A percentile compares a stretch with the other conserved stretches of the same genome.
phyloP scores from a whole-genome alignment of 23 red algal genomes.

The Gracilaria gracilis region DNA sequence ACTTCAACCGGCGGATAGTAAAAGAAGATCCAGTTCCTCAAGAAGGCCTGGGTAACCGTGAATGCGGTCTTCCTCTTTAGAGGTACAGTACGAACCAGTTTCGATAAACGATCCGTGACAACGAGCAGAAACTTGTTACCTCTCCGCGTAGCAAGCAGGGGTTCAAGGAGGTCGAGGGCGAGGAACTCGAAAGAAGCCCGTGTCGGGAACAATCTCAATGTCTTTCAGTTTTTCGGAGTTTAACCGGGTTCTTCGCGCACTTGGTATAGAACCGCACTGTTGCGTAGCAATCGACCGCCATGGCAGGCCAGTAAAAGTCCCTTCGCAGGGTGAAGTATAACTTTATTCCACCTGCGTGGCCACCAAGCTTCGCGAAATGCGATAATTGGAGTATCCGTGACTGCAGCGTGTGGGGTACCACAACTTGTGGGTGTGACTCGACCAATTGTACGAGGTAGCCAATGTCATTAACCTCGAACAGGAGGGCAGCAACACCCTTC shows the following conservation, averaged over 20 bases:
- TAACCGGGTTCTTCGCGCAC: not conserved
- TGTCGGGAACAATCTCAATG: not conserved
- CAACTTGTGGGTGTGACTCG: too few relatives aligned
- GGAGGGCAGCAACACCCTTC: not conserved
- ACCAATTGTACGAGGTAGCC: too few relatives aligned
- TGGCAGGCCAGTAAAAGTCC: too few relatives aligned
- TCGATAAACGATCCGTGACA: too few relatives aligned
- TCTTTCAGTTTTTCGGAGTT: not conserved
- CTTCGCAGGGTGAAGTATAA: not conserved
- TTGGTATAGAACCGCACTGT: conserved; percentile 2
- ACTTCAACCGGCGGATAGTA: too few relatives aligned
- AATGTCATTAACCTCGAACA: not conserved
- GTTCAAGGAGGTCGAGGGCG: too few relatives aligned
- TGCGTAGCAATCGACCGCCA: not conserved
- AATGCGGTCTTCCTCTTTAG: not conserved
- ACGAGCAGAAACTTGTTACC: too few relatives aligned
- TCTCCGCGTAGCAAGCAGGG: too few relatives aligned
- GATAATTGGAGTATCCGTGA: too few relatives aligned
- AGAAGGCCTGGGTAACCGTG: not conserved
- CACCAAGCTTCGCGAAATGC: not conserved
- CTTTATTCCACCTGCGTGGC: not conserved
- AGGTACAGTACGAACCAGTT: not conserved
- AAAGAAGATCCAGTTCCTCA: not conserved
- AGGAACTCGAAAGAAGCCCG: too few relatives aligned
- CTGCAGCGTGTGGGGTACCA: too few relatives aligned